phyloP scores from a whole-genome alignment of 164 flowering plant species.

The Magnolia changhungtana region DNA sequence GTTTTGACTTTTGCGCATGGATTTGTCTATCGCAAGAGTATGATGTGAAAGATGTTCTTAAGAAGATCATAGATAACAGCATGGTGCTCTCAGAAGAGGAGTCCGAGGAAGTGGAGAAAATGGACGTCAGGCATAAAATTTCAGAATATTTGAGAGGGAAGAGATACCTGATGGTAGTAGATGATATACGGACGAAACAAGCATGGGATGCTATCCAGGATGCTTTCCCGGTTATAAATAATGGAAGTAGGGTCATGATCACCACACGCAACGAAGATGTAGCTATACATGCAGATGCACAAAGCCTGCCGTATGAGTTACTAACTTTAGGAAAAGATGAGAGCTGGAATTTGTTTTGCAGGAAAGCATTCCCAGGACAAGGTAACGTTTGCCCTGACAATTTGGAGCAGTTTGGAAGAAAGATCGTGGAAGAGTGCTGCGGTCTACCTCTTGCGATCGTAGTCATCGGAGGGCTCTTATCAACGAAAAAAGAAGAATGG shows the following conservation, averaged over 20 bases:
- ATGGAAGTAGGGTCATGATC: constrained; percentile 37
- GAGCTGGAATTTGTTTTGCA: not conserved
- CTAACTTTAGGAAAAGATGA: not conserved
- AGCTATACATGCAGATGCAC: constrained; percentile 8
- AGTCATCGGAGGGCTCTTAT: not conserved
- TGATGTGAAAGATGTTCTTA: constrained; percentile 10
- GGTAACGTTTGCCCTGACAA: not conserved
- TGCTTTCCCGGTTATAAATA: constrained; percentile 34
- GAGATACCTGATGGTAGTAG: constrained; percentile 47
- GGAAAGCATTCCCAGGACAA: not conserved
- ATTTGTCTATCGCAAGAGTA: constrained; percentile 41
- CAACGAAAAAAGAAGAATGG: not conserved
- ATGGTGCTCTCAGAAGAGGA: constrained; percentile 11
- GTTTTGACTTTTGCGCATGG: constrained; percentile 40
- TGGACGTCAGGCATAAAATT: constrained; percentile 29
- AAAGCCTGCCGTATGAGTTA: not conserved
- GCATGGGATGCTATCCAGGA: constrained; percentile 37
- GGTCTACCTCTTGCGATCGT: not conserved
- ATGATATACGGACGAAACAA: constrained; percentile 43
- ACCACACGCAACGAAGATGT: constrained; percentile 38
- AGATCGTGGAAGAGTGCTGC: not conserved
- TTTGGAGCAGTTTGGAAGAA: not conserved
- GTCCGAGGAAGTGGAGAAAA: constrained; percentile 5
- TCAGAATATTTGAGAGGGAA: constrained; percentile 33
- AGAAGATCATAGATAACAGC: not conserved